These are phyloP conservation scores for Carex scoparia DNA, from an alignment of 176 grass and related monocot genomes.

Conservation along the genomic window DNA sequence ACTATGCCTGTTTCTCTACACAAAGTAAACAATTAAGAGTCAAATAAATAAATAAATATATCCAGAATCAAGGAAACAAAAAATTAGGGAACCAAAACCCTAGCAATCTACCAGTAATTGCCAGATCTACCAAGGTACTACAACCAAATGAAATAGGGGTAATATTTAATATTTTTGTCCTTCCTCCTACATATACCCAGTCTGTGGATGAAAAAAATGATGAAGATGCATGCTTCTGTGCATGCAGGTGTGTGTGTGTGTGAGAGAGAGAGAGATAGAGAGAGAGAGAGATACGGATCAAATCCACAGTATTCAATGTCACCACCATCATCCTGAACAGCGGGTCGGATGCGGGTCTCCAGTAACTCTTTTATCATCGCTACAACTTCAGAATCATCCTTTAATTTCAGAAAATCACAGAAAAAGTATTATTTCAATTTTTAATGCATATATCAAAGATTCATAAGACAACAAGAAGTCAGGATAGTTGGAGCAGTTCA, in stretches of 20 bases:
- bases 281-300: conserved; percentile 54
- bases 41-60: background rate
- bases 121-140: background rate
- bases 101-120: background rate
- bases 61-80: background rate
- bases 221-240: background rate
- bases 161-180: background rate
- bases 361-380: conserved; percentile 99
- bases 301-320: conserved; percentile 95
- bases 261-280: background rate
- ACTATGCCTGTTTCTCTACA: conserved; percentile 74
- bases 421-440: background rate
- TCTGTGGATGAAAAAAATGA: background rate
- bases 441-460: background rate
- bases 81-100: background rate
- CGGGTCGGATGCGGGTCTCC: conserved; percentile 88
- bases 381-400: conserved; percentile 99
- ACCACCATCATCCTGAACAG: conserved; percentile 98
- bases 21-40: conserved; percentile 23
- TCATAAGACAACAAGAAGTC: background rate
- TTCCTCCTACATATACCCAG: background rate
- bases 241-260: background rate
- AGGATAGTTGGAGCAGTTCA: background rate
- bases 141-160: background rate
- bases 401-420: conserved; percentile 13